A percentile compares a stretch with the other conserved stretches of the same genome.
These are phyloP conservation scores for Mortierella claussenii DNA, from an alignment of 192 early-diverging fungal genomes.

Conservation along the genomic window DNA sequence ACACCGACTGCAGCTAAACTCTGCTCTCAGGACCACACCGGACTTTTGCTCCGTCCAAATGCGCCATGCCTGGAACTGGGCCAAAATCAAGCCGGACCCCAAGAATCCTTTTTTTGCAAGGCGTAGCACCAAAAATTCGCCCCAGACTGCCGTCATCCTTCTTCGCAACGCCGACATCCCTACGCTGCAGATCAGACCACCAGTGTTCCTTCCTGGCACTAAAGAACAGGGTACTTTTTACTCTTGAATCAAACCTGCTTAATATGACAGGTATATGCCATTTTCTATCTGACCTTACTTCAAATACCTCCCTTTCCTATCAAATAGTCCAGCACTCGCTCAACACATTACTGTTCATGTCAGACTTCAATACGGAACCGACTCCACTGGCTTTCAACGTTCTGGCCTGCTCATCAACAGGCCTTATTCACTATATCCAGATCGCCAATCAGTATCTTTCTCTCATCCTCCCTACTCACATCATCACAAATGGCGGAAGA, in stretches of 20 bases:
- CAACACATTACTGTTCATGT: conserved; percentile 46
- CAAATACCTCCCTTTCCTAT: neutral
- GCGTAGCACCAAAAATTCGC: conserved; percentile 37
- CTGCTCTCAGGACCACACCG: neutral
- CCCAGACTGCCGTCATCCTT: conserved; percentile 43
- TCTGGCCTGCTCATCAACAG: conserved; percentile 46
- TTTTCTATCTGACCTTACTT: neutral
- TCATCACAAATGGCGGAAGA: conserved; percentile 34
- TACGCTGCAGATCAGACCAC: conserved; percentile 41
- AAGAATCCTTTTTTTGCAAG: conserved; percentile 50
- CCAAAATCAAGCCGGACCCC: conserved; percentile 50
- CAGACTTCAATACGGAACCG: conserved; percentile 47
- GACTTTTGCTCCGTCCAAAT: conserved; percentile 6
- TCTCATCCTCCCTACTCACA: conserved; percentile 38
- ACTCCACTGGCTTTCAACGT: conserved; percentile 30
- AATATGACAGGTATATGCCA: neutral
- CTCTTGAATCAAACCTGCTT: neutral
- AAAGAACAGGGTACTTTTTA: conserved; percentile 34
- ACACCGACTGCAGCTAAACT: conserved; percentile 3
- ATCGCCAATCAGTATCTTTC: conserved; percentile 44
- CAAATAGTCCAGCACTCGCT: conserved; percentile 40
- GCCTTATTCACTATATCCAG: conserved; percentile 47
- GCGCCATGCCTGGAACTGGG: conserved; percentile 49
- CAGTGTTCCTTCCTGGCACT: conserved; percentile 32
- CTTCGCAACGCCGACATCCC: conserved; percentile 46